Percentiles rank a stretch among this genome's conserved stretches.
These are phyloP conservation scores for Malus hybrid DNA, from an alignment of 331 rosid genomes.

Conservation along the genomic window DNA sequence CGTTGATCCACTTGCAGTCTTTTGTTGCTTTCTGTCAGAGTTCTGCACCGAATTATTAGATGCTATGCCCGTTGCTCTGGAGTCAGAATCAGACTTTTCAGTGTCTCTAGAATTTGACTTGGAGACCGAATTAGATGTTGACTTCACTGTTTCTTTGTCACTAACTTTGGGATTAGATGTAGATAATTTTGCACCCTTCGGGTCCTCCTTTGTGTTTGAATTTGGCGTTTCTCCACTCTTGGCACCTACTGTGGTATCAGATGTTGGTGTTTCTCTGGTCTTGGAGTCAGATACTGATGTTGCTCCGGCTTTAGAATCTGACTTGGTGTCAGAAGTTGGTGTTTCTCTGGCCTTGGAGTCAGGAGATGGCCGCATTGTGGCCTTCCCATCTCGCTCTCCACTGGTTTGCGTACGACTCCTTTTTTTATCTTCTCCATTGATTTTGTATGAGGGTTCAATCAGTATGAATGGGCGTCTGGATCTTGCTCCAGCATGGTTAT, in stretches of 20 bases:
- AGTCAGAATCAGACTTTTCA: conserved; percentile 28
- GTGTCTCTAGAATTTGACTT: conserved; percentile 19
- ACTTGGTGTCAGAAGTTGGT: conserved; percentile 29
- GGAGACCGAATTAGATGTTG: conserved; percentile 19
- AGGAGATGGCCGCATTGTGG: conserved; percentile 23
- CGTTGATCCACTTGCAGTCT: conserved; percentile 27
- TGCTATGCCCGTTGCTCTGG: conserved; percentile 7
- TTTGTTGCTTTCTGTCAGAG: conserved; percentile 22
- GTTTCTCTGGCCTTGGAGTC: conserved; percentile 39
- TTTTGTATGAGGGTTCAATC: conserved; percentile 62
- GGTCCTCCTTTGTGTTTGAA: conserved; percentile 33
- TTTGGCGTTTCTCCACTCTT: conserved; percentile 28
- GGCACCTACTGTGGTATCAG: conserved; percentile 35
- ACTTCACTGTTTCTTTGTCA: conserved; percentile 31
- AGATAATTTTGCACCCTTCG: conserved; percentile 19
- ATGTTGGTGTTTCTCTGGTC: conserved; percentile 28
- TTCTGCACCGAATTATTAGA: conserved; percentile 12
- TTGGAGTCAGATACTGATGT: conserved; percentile 27
- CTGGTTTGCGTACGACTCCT: conserved; percentile 38
- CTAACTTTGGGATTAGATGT: conserved; percentile 26
- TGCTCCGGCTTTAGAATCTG: conserved; percentile 30
- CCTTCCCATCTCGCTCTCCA: conserved; percentile 55
- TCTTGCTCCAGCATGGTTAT: conserved; percentile 33
- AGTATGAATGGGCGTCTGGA: conserved; percentile 60
- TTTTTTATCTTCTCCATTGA: conserved; percentile 59